Conservation (phyloP, 441 rosid genomes). For the Macaranga tanarius region DNA sequence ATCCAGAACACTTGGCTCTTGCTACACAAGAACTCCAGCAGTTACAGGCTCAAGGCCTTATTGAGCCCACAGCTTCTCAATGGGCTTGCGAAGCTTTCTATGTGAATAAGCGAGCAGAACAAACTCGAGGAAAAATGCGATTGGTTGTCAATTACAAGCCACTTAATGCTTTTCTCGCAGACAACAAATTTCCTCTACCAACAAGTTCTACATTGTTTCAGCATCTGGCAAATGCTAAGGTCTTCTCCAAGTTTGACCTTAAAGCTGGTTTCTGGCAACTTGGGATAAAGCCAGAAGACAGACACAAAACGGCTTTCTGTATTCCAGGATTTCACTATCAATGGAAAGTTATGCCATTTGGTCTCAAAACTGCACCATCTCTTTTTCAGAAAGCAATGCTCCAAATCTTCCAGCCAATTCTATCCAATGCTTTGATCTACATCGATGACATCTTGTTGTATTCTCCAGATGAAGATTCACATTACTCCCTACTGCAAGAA, state of each 20-base stretch:
- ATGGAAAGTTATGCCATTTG: not conserved
- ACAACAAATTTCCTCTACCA: too few species aligned
- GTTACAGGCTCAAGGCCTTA: too few species aligned
- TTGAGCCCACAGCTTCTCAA: too few species aligned
- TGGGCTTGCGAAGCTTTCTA: too few species aligned
- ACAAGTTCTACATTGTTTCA: too few species aligned
- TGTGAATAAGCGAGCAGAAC: too few species aligned
- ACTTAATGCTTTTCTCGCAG: too few species aligned
- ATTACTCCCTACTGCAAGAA: not conserved
- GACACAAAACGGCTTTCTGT: not conserved
- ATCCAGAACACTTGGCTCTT: too few species aligned
- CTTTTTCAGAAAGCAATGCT: not conserved
- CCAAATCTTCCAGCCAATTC: not conserved
- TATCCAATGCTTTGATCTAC: not conserved
- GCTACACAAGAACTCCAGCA: too few species aligned
- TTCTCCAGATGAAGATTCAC: not conserved
- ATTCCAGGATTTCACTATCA: not conserved
- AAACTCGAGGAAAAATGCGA: too few species aligned
- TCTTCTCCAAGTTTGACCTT: not conserved
- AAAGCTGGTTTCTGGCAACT: not conserved
- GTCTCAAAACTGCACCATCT: not conserved
- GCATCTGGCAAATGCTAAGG: not conserved
- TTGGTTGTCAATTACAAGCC: too few species aligned
- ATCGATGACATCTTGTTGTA: too few species aligned
- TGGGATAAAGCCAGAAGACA: not conserved